Base-by-base conservation (phyloP, 257 asterid genomes). In the Solanum clarkiae region DNA sequence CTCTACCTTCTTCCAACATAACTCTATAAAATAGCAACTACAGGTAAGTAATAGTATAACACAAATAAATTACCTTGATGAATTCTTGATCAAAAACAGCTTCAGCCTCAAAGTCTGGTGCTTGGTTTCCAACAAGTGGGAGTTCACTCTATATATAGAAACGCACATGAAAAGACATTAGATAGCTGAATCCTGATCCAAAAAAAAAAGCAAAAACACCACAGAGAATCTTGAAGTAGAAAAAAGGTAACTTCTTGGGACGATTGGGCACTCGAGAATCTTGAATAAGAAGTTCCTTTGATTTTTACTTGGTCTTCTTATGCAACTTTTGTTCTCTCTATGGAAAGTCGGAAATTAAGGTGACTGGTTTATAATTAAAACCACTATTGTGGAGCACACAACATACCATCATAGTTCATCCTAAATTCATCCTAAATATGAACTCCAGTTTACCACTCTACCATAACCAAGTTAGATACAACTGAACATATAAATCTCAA, bases 31-130 rank as follows among this genome's bases (percentile, higher is more conserved):
- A 71, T 20, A 44, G 24, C 22, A 80, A 65, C 7, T 20, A 47
- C 16, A 49, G 2, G 53, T 49, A 44, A 47, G n/a, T 12, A 17
- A 51, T 22, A 74, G 13, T 45, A 13, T n/a, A 13, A 22, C 82
- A 77, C 10, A 36, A 51, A 55, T 49, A 42, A 22, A 84, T 71
- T 87, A 96, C 98, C 88, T 92, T 89, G 80, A 93, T 88, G 83
- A 96, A 94, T 83, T 96, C 98, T 89, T 95, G 99, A 86, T 96
- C 99, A 57, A 94, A 96, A 84, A 96, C 98, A 85, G 99, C 98
- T 88, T 95, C 98, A 1, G 99, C 99, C 89, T 95, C 99, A 74
- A 96, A 96, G 85, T 96, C 98, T 7, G 99, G 98, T 77, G 99
- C 99, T 81, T 32, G 55, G 84, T 96, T 96, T 32, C 98, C 99